Conservation (phyloP, 176 grass and related monocot genomes). For the Zea luxurians region DNA sequence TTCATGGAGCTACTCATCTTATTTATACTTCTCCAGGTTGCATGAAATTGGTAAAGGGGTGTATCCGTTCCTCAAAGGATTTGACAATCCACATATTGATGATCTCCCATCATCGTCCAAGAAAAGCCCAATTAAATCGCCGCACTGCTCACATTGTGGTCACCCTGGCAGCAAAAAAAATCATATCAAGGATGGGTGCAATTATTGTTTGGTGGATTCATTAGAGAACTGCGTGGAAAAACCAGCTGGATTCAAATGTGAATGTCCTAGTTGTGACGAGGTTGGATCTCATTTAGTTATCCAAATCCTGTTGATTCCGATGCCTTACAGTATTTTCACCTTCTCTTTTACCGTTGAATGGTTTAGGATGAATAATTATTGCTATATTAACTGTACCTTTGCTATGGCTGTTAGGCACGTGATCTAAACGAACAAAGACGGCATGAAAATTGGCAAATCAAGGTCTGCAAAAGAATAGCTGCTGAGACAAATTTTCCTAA, state of each 20-base stretch:
- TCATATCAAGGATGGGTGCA: constrained; percentile 72
- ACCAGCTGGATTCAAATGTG: constrained; percentile 69
- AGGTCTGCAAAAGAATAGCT: constrained; percentile 77
- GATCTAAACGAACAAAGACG: constrained; percentile 60
- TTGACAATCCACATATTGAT: constrained; percentile 38
- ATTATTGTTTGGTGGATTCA: constrained; percentile 63
- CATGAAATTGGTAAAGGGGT: constrained; percentile 64
- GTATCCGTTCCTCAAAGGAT: constrained; percentile 51
- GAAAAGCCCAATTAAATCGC: constrained; percentile 43
- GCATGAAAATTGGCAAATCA: constrained; percentile 85
- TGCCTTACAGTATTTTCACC: not conserved
- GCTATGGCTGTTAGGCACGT: constrained; percentile 47
- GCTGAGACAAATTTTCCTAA: constrained; percentile 83
- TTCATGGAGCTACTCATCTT: constrained; percentile 6
- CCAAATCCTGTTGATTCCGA: constrained; percentile 9
- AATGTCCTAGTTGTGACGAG: constrained; percentile 70
- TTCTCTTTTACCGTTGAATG: constrained; percentile 25
- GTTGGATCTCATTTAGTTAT: constrained; percentile 33
- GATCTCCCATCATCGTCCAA: constrained; percentile 47
- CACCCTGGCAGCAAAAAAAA: constrained; percentile 85
- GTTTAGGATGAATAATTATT: not conserved
- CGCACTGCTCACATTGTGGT: constrained; percentile 82
- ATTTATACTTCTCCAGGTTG: constrained; percentile 55
- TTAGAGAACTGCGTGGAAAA: constrained; percentile 73
- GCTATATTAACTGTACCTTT: constrained; percentile 27